Evolutionary conservation across 768 basidiomycete species (phyloP), one percentile per base, ranked within the genome.

Genomic region (Termitomyces sp.): DNA sequence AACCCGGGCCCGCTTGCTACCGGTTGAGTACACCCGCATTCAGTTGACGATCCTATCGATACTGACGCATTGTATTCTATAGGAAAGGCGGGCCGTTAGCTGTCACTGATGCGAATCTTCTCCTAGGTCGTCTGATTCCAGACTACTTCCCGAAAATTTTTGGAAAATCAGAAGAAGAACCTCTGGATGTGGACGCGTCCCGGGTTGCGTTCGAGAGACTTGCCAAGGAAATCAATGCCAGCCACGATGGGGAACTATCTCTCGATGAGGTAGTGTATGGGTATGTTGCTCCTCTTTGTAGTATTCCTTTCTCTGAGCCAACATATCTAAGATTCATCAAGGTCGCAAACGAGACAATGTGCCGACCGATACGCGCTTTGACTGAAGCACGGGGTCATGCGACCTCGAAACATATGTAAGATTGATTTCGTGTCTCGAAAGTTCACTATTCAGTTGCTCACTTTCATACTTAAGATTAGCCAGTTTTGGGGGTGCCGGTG

Each of bases 291-390:
- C 45, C 4, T 34, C 9, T 57, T 20, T 55, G 20, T 33, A 24
- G 26, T 7, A 20, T 12, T 37, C 7, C 12, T 56, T n/a, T 54
- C 46, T 39, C 54, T 59, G 26, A 22, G 1, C 3, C 3, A 18
- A 44, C 5, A n/a, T 34, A 28, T 51, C 3, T 5, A 50, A 92
- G 94, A 5, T 97, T 94, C 71, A 88, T 98, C 73, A 92, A 94
- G 66, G 94, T 96, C 10, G 94, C 94, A 9, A 97, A 97, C 64
- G 95, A 98, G 75, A 94, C 92, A 0, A 98, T 98, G 94, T 90
- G 87, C 62, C 77, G 95, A 48, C 95, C 95, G 8, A 96, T 98
- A 56, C 85, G 95, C 3, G 86, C 92, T 2, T 70, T 96, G 62
- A 97, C 94, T 0, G 94, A 97, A 70, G 92, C 93, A 2, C 77